These are phyloP conservation scores for Coemansia sp. DNA, from an alignment of 192 early-diverging fungal species.

Conservation along the genomic window DNA sequence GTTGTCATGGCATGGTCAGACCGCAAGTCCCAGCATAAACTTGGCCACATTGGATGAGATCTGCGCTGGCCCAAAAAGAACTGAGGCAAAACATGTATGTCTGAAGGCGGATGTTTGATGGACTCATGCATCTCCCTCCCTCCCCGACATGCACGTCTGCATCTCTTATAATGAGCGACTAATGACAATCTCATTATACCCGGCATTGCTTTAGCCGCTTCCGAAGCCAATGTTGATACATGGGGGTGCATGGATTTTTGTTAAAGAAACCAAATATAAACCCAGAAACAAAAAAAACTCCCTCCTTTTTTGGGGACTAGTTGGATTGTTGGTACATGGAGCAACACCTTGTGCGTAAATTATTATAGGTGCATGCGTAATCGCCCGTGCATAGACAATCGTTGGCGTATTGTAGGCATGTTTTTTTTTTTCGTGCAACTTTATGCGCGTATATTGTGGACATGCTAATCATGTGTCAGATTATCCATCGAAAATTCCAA, in stretches of 20 bases:
- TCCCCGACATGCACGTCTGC: background rate
- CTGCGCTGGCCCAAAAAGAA: background rate
- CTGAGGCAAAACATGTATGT: background rate
- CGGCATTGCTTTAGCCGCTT: background rate
- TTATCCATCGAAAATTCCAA: background rate
- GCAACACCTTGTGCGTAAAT: background rate
- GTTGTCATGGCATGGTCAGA: background rate
- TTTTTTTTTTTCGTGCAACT: background rate
- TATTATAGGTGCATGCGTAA: background rate
- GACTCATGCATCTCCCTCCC: background rate
- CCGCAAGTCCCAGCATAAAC: background rate
- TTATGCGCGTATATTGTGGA: background rate
- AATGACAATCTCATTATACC: background rate
- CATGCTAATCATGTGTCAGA: background rate
- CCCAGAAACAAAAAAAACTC: background rate
- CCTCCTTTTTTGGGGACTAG: background rate
- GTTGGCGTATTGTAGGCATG: background rate
- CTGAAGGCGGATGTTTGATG: background rate
- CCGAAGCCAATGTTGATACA: slow-evolving; percentile 1
- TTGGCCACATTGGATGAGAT: background rate
- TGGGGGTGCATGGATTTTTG: background rate
- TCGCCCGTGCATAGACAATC: background rate
- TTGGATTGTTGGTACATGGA: background rate
- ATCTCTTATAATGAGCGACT: background rate
- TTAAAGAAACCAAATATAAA: background rate